A percentile compares a stretch with the other conserved stretches of the same genome.
Conservation (phyloP, 2,329 filamentous ascomycete genomes). For the Nemania diffusa region DNA sequence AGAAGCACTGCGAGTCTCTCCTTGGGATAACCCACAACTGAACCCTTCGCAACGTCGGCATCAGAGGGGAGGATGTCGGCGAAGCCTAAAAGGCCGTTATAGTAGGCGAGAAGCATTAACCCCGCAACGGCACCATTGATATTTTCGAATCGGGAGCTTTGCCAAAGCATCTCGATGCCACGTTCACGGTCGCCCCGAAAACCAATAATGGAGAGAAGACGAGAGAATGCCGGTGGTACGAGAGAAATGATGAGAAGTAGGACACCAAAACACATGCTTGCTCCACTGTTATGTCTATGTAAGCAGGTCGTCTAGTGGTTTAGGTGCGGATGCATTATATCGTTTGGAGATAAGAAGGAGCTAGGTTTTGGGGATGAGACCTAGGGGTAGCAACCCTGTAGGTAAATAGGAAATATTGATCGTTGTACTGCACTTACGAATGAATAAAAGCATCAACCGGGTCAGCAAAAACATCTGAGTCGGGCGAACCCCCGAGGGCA, state of each 20-base stretch:
- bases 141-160: conserved; percentile 84
- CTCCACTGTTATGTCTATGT: conserved; percentile 65
- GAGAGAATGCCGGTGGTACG: conserved; percentile 90
- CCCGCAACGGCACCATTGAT: conserved; percentile 93
- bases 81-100: conserved; percentile 86
- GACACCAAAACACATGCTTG: conserved; percentile 89
- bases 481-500: conserved; percentile 56
- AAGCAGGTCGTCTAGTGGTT: conserved; percentile 3
- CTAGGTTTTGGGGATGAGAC: no score
- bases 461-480: conserved; percentile 74
- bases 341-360: not conserved
- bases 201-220: conserved; percentile 85
- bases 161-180: conserved; percentile 89
- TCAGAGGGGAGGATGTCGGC: conserved; percentile 84
- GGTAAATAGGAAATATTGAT: not conserved
- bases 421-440: conserved; percentile 33
- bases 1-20: conserved; percentile 75
- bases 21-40: conserved; percentile 76
- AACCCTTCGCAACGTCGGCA: conserved; percentile 63
- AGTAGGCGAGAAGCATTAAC: conserved; percentile 83
- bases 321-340: not conserved
- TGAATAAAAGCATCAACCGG: conserved; percentile 89
- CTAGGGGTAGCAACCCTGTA: not conserved
- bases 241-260: conserved; percentile 89
- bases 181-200: conserved; percentile 88